A percentile compares a stretch with the other conserved stretches of the same genome.
phyloP scores from a whole-genome alignment of 805 yeast species.

The Pichia nanzhaoensis region DNA sequence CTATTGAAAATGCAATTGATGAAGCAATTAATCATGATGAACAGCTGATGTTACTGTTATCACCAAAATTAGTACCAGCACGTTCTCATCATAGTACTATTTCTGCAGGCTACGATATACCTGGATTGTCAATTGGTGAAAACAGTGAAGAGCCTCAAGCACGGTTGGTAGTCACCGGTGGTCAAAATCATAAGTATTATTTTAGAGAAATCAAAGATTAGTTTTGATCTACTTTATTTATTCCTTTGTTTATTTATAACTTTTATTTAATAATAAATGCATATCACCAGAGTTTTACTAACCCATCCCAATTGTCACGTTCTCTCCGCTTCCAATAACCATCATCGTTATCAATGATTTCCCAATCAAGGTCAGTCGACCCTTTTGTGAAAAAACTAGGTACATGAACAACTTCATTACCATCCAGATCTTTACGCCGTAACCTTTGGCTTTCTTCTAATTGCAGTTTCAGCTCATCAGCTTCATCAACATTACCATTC shows the following conservation, averaged over 20 bases:
- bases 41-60: conserved; percentile 38
- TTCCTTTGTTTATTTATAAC: neutral
- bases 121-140: conserved; percentile 21
- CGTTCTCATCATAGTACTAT: neutral
- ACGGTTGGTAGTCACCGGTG: conserved; percentile 24
- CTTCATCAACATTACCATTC: conserved; percentile 57
- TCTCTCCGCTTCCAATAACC: conserved; percentile 80
- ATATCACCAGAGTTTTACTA: conserved; percentile 49
- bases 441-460: conserved; percentile 78
- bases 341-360: conserved; percentile 46
- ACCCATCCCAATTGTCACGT: conserved; percentile 51
- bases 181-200: conserved; percentile 27
- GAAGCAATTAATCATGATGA: conserved; percentile 43
- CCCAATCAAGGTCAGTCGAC: conserved; percentile 40
- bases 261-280: neutral
- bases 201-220: conserved; percentile 27
- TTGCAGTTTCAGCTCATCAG: conserved; percentile 60
- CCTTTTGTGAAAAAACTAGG: conserved; percentile 61
- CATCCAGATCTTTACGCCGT: conserved; percentile 56
- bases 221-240: conserved; percentile 15
- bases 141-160: neutral
- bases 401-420: conserved; percentile 35
- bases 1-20: conserved; percentile 42
- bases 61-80: conserved; percentile 31
- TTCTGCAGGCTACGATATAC: conserved; percentile 18